Percentiles rank a stretch among this genome's conserved stretches.
Evolutionary conservation across 345 rosid species (phyloP).

Genomic region (Populus alba): DNA sequence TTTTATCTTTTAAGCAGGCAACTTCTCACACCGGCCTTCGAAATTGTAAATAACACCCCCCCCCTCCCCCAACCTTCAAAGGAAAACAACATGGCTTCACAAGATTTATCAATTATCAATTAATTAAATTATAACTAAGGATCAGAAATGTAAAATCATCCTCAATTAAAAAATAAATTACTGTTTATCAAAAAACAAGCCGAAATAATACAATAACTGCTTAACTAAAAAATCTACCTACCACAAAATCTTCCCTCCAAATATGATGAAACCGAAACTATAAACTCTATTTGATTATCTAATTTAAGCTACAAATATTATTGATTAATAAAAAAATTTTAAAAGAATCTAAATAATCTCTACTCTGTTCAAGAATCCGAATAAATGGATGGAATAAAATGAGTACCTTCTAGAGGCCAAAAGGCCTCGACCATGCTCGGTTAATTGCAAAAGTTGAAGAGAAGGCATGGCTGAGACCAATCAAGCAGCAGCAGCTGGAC

Average conservation of each 20-base stretch:
- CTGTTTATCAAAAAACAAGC: not conserved
- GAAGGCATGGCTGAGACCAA: slow-evolving; percentile 58
- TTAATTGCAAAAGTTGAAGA: slow-evolving; percentile 81
- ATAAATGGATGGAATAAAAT: not conserved
- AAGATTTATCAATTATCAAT: not conserved
- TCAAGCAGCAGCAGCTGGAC: slow-evolving; percentile 9
- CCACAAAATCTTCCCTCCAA: not conserved
- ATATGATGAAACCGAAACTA: not conserved
- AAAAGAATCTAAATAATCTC: not conserved
- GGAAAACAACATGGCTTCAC: too few species aligned
- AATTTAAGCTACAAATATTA: not conserved
- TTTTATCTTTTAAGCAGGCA: not conserved
- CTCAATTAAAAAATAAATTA: not conserved
- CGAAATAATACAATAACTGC: not conserved
- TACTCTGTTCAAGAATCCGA: too few species aligned
- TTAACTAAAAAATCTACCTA: not conserved
- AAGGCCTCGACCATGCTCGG: slow-evolving; percentile 75
- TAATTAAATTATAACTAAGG: not conserved
- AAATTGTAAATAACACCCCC: too few species aligned
- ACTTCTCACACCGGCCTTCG: not conserved
- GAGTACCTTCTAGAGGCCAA: slow-evolving; percentile 80
- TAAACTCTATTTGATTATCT: not conserved
- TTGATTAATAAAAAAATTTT: not conserved
- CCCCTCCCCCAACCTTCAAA: too few species aligned
- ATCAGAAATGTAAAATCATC: not conserved